Conservation (phyloP, 495 filamentous ascomycete species). For the Evansstolkia leycettana region DNA sequence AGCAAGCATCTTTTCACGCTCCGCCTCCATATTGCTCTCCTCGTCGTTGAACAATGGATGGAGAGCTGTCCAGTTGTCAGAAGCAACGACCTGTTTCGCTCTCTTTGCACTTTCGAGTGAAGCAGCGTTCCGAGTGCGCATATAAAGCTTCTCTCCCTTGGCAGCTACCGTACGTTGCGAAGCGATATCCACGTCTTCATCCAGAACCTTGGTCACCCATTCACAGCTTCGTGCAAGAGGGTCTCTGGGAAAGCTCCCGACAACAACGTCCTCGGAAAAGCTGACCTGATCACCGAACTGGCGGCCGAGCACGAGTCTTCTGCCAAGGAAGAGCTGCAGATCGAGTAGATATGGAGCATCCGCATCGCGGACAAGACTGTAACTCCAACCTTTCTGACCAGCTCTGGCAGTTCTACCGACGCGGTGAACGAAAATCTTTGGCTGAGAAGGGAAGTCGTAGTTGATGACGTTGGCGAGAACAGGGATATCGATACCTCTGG, state of each 20-base stretch:
- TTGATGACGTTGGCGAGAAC: constrained; percentile 96
- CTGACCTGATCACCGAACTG: constrained; percentile 40
- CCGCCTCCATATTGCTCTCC: constrained; percentile 46
- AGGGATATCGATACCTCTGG: constrained; percentile 95
- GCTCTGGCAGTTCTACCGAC: constrained; percentile 93
- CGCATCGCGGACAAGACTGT: constrained; percentile 71
- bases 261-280: constrained; percentile 68
- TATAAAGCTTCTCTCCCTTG: constrained; percentile 90
- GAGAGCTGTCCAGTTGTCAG: constrained; percentile 53
- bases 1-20: constrained; percentile 73
- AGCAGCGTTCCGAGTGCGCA: constrained; percentile 77
- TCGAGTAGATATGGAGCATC: constrained; percentile 89
- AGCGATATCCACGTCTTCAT: constrained; percentile 60
- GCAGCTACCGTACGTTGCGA: constrained; percentile 56
- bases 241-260: constrained; percentile 60
- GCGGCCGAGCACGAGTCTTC: constrained; percentile 58
- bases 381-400: constrained; percentile 85
- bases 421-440: constrained; percentile 92
- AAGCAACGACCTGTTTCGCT: constrained; percentile 57
- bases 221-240: constrained; percentile 62
- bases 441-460: constrained; percentile 94
- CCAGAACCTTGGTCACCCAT: constrained; percentile 62
- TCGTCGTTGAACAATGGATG: constrained; percentile 69
- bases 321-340: constrained; percentile 86
- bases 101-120: constrained; percentile 80